Evolutionary conservation across 371 early-diverging fungal genomes (phyloP).

Genomic region (Coemansia sp.): DNA sequence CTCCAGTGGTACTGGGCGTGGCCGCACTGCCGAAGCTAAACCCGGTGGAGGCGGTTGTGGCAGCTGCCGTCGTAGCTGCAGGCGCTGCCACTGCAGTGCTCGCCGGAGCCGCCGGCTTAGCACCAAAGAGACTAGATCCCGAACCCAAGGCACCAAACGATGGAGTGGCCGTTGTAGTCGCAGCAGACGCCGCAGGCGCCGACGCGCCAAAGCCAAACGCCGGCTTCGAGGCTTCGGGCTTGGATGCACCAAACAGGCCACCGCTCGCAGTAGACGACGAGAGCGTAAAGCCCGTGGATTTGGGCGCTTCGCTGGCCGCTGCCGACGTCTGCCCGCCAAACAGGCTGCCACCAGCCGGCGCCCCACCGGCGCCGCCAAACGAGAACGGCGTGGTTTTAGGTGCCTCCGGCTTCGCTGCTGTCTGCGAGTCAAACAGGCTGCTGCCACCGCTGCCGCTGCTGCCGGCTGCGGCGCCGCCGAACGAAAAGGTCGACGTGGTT

Average conservation of each 20-base stretch:
- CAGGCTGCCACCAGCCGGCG: neutral
- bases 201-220: conserved; percentile 9
- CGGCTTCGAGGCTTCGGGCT: conserved; percentile 10
- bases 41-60: conserved; percentile 21
- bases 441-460: neutral
- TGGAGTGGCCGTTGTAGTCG: conserved; percentile 13
- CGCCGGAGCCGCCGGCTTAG: conserved; percentile 1
- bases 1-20: conserved; percentile 9
- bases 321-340: conserved; percentile 16
- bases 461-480: neutral
- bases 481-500: neutral
- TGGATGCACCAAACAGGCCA: conserved; percentile 9
- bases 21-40: conserved; percentile 47
- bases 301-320: neutral
- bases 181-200: neutral
- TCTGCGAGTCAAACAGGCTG: neutral
- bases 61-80: conserved; percentile 4
- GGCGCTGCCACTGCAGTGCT: neutral
- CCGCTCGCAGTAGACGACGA: neutral
- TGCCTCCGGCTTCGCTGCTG: neutral
- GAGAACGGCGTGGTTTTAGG: neutral
- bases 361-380: neutral
- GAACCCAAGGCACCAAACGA: conserved; percentile 8
- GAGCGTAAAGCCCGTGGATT: neutral
- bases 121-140: neutral